A percentile compares a stretch with the other conserved stretches of the same genome.
phyloP scores from a whole-genome alignment of 1,284 basidiomycete genomes.

The Veloboletus limbatus region DNA sequence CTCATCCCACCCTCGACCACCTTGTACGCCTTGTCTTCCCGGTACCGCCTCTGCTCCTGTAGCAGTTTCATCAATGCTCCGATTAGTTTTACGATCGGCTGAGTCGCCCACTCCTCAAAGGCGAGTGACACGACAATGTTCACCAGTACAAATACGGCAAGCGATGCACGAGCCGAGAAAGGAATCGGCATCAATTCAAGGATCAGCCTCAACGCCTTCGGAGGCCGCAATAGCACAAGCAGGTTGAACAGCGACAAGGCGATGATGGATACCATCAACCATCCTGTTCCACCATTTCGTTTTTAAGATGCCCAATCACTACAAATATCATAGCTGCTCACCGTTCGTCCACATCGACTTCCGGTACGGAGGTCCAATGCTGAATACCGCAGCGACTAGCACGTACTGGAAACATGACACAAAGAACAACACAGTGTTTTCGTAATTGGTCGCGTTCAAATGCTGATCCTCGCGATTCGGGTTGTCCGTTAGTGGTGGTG shows the following conservation, averaged over 20 bases:
- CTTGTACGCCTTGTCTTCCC: conserved; percentile 70
- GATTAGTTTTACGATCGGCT: conserved; percentile 56
- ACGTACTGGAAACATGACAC: conserved; percentile 99
- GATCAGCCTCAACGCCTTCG: conserved; percentile 56
- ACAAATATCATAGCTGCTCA: conserved; percentile 37
- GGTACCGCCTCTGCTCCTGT: conserved; percentile 44
- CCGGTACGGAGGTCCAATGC: conserved; percentile 95
- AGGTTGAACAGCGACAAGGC: conserved; percentile 70
- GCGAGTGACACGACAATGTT: conserved; percentile 76
- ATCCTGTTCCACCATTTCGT: conserved; percentile 44
- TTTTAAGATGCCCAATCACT: conserved; percentile 4
- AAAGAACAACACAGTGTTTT: conserved; percentile 92
- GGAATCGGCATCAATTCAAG: conserved; percentile 84
- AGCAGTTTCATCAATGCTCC: conserved; percentile 46
- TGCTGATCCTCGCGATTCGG: conserved; percentile 65
- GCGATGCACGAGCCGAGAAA: conserved; percentile 61
- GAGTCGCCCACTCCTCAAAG: conserved; percentile 80
- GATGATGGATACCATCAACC: conserved; percentile 74
- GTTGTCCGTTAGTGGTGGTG: conserved; percentile 49
- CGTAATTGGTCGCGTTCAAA: conserved; percentile 88
- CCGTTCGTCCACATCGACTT: conserved; percentile 95
- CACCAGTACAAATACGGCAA: conserved; percentile 67
- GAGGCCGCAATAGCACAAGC: conserved; percentile 72
- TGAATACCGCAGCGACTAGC: conserved; percentile 94
- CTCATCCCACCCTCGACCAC: conserved; percentile 66